Conservation (phyloP, 805 yeast species). For the Candida ficus region DNA sequence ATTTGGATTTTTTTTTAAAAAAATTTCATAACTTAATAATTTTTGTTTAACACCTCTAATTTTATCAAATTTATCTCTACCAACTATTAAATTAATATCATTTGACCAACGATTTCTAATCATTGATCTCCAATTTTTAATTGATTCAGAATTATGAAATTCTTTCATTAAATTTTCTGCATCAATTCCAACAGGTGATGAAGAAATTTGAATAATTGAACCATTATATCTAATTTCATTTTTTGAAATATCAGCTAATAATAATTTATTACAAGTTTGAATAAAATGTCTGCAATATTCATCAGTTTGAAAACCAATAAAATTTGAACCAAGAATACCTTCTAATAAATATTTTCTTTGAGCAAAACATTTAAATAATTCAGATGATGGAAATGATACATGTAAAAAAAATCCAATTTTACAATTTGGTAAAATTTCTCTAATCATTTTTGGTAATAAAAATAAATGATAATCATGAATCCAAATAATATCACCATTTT, state of each 20-base stretch:
- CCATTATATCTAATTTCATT: constrained; percentile 59
- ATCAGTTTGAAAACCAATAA: constrained; percentile 82
- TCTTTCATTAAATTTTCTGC: constrained; percentile 47
- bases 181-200: constrained; percentile 78
- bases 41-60: constrained; percentile 88
- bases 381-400: constrained; percentile 92
- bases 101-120: constrained; percentile 75
- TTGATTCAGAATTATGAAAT: constrained; percentile 40
- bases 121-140: constrained; percentile 58
- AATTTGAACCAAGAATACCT: constrained; percentile 87
- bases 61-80: constrained; percentile 83
- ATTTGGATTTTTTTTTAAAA: constrained; percentile 67
- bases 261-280: constrained; percentile 80
- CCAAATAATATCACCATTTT: constrained; percentile 80
- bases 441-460: constrained; percentile 79
- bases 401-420: constrained; percentile 90
- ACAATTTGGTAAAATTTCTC: constrained; percentile 71
- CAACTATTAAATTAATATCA: constrained; percentile 63
- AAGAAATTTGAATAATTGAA: constrained; percentile 47
- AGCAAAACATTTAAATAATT: constrained; percentile 90
- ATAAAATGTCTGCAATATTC: constrained; percentile 93
- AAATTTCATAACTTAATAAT: constrained; percentile 77
- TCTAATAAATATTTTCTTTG: constrained; percentile 69
- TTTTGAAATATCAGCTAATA: constrained; percentile 76
- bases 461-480: constrained; percentile 90